These are phyloP conservation scores for Paspalum notatum DNA, from an alignment of 176 grass and related monocot genomes.

Conservation along the genomic window DNA sequence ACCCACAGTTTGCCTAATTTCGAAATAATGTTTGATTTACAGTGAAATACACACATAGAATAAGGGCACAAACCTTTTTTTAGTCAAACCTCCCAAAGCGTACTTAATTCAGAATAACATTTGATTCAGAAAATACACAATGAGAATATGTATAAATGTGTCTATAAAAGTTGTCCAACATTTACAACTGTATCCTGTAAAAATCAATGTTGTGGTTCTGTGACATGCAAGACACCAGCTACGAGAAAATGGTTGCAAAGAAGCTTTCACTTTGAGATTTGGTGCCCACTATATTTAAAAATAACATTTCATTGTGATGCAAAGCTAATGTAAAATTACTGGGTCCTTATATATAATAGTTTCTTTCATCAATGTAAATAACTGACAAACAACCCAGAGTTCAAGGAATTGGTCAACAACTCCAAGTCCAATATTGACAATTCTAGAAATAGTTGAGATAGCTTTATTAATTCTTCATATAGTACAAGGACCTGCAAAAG, in stretches of 20 bases:
- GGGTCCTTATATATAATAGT: background rate
- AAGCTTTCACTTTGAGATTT: background rate
- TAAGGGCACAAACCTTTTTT: background rate
- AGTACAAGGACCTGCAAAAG: conserved; percentile 41
- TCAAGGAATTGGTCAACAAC: background rate
- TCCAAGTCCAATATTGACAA: background rate
- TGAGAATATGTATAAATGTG: background rate
- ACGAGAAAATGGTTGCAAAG: background rate
- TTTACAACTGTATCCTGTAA: background rate
- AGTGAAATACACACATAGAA: conserved; percentile 14
- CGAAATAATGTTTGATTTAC: background rate
- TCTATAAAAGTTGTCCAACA: background rate
- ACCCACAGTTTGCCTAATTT: conserved; percentile 7
- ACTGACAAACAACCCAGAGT: background rate
- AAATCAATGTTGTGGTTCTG: background rate
- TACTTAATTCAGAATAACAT: background rate
- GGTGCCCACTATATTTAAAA: background rate
- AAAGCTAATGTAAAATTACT: background rate
- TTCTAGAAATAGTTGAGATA: conserved; percentile 28
- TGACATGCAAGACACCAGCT: background rate
- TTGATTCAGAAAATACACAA: background rate
- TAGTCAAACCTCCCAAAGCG: background rate
- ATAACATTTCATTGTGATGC: background rate
- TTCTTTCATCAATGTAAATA: background rate
- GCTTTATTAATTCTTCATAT: background rate